Evolutionary conservation across 164 flowering plant species (phyloP).

Genomic region (Liquidambar formosana): DNA sequence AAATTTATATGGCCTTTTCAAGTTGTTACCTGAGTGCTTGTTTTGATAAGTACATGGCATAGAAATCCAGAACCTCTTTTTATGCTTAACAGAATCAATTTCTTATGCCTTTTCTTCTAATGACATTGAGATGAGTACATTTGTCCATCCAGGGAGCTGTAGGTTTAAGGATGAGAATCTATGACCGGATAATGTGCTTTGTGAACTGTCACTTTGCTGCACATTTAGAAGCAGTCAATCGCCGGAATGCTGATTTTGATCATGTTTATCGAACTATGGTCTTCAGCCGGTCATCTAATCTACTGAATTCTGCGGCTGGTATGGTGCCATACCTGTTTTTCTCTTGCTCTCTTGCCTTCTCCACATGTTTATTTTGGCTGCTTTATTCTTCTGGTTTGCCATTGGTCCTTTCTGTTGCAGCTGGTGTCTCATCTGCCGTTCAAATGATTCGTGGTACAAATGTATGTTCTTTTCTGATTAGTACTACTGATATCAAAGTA

Average conservation of each 20-base stretch:
- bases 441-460: constrained; percentile 55
- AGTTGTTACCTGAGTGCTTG: no score
- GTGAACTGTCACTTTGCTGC: constrained; percentile 99
- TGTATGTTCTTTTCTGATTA: constrained; percentile 39
- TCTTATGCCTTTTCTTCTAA: background rate
- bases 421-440: constrained; percentile 64
- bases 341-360: constrained; percentile 56
- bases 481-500: background rate
- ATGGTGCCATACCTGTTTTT: constrained; percentile 49
- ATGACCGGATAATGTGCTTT: constrained; percentile 86
- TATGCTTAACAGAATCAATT: no score
- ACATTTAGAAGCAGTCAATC: constrained; percentile 93
- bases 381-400: constrained; percentile 69
- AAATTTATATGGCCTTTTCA: no score
- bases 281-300: constrained; percentile 68
- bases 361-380: constrained; percentile 53
- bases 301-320: constrained; percentile 68
- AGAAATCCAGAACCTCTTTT: no score
- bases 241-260: constrained; percentile 97
- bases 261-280: constrained; percentile 76
- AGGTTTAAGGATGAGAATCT: constrained; percentile 89
- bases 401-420: constrained; percentile 65
- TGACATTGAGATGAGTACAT: background rate
- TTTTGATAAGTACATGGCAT: no score
- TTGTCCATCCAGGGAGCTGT: constrained; percentile 80